These are phyloP conservation scores for Trichoderma sp. DNA, from an alignment of 2,329 filamentous ascomycete species.

Conservation along the genomic window DNA sequence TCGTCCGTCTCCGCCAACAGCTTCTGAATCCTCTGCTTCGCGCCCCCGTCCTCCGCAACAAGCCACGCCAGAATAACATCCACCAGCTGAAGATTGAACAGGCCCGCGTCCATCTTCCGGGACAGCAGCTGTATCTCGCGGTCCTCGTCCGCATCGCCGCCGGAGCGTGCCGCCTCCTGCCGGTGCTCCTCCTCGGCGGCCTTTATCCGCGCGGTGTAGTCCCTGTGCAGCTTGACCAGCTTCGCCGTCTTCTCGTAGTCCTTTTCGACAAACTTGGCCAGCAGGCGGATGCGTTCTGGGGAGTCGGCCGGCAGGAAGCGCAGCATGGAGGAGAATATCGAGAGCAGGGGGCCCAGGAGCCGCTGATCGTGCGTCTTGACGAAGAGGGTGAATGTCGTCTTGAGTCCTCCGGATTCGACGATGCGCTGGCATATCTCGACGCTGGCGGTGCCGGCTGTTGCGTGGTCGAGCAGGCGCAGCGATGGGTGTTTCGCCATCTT, in stretches of 20 bases:
- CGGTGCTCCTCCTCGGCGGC: slow-evolving; percentile 53
- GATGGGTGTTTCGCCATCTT: slow-evolving; percentile 80
- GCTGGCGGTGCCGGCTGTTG: slow-evolving; percentile 55
- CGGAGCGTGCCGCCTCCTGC: slow-evolving; percentile 27
- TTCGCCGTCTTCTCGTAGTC: slow-evolving; percentile 83
- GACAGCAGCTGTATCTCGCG: slow-evolving; percentile 73
- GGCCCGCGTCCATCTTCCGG: slow-evolving; percentile 75
- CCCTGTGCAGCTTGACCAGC: slow-evolving; percentile 69
- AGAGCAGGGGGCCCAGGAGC: slow-evolving; percentile 76
- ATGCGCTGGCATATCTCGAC: slow-evolving; percentile 70
- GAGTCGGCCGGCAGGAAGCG: slow-evolving; percentile 77
- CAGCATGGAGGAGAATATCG: slow-evolving; percentile 81
- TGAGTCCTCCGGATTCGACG: slow-evolving; percentile 82
- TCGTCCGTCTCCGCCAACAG: slow-evolving; percentile 71
- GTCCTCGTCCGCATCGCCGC: slow-evolving; percentile 46
- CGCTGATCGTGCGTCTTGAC: slow-evolving; percentile 76
- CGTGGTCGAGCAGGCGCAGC: slow-evolving; percentile 82
- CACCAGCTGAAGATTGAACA: slow-evolving; percentile 80
- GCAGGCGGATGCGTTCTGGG: slow-evolving; percentile 73
- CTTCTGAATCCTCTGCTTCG: slow-evolving; percentile 63
- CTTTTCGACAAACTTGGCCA: slow-evolving; percentile 95
- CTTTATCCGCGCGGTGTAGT: slow-evolving; percentile 69
- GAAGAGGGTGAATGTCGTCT: slow-evolving; percentile 82
- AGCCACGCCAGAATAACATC: slow-evolving; percentile 90
- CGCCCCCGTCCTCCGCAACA: slow-evolving; percentile 82